Evolutionary conservation across 2,329 filamentous ascomycete genomes (phyloP), one percentile per base, ranked within the genome.

Genomic region (Macrophomina tecta): DNA sequence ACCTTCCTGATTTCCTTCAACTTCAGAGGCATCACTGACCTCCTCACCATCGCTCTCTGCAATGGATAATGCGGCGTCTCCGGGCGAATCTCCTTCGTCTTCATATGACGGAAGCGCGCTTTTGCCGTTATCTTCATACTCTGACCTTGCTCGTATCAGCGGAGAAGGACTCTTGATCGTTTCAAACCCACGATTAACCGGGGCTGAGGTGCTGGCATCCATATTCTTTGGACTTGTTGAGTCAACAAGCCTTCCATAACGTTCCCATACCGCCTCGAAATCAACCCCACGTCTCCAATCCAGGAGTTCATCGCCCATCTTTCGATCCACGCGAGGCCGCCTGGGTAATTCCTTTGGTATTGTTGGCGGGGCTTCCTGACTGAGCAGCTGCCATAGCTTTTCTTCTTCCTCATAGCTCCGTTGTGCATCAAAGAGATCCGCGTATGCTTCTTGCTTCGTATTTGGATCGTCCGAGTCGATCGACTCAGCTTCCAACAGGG

Each of bases 261-360:
- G 71, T 70, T 87, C 85, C 85, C 86, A 87, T 38, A 82, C 78
- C 18, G 80, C 77, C 53, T 77, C 79, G 62, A 83, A 85, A 1
- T 83, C 72, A 0, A 79, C 76, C 60, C 75, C 77, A 32, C 78
- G 77, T 61, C 83, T 80, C 86, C 86, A 87, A 60, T 82, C 75
- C n/a, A 76, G 71, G 9, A 79, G 65, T 11, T 82, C 78, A 53
- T 78, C 70, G 64, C 69, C 70, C 64, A 70, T 70, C 72, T 76
- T 79, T 70, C 74, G 78, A 68, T 75, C 73, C 42, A 69, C 69
- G 23, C 66, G 64, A 64, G 74, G 73, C 63, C 70, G 73, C 36
- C 68, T 64, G 52, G 71, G 68, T 8, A 69, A 48, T 14, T 71
- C 64, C 61, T 71, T 46, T 70, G 72, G 71, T 69, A 52, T 49